Evolutionary conservation across 2,329 filamentous ascomycete genomes (phyloP).

Genomic region (Monosporascus cannonballus): DNA sequence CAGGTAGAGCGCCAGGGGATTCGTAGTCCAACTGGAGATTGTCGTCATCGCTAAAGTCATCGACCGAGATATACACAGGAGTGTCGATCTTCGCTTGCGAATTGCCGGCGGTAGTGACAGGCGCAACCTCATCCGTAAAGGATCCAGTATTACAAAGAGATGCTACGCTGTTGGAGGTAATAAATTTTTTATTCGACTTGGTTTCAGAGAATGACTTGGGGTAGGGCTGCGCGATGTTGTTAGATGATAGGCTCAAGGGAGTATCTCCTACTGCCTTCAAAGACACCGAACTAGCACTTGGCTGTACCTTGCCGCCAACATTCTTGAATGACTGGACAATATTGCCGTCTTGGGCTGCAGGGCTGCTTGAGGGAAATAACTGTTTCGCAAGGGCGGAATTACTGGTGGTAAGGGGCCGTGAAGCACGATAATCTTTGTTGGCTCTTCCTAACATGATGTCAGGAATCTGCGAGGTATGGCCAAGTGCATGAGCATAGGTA

Average conservation of each 20-base stretch:
- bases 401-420: slow-evolving; percentile 20
- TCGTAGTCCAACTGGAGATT: slow-evolving; percentile 67
- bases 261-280: slow-evolving; percentile 30
- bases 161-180: slow-evolving; percentile 26
- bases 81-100: slow-evolving; percentile 17
- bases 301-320: slow-evolving; percentile 29
- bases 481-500: slow-evolving; percentile 10
- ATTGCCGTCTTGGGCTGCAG: slow-evolving; percentile 36
- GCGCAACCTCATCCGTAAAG: slow-evolving; percentile 37
- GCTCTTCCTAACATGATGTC: slow-evolving; percentile 21
- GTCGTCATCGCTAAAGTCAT: slow-evolving; percentile 83
- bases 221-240: slow-evolving; percentile 24
- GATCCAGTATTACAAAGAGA: slow-evolving; percentile 42
- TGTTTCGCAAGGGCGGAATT: slow-evolving; percentile 39
- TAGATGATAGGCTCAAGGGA: slow-evolving; percentile 28
- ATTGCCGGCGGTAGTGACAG: slow-evolving; percentile 28
- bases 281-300: slow-evolving; percentile 30
- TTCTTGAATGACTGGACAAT: slow-evolving; percentile 47
- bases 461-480: slow-evolving; percentile 2
- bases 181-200: slow-evolving; percentile 5
- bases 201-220: slow-evolving; percentile 8
- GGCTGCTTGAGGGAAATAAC: slow-evolving; percentile 53
- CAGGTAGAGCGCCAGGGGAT: slow-evolving; percentile 47
- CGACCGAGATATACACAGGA: slow-evolving; percentile 62
- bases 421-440: slow-evolving; percentile 31